Base-by-base conservation (phyloP, 1,284 basidiomycete species). In the Gymnopus androsaceus region DNA sequence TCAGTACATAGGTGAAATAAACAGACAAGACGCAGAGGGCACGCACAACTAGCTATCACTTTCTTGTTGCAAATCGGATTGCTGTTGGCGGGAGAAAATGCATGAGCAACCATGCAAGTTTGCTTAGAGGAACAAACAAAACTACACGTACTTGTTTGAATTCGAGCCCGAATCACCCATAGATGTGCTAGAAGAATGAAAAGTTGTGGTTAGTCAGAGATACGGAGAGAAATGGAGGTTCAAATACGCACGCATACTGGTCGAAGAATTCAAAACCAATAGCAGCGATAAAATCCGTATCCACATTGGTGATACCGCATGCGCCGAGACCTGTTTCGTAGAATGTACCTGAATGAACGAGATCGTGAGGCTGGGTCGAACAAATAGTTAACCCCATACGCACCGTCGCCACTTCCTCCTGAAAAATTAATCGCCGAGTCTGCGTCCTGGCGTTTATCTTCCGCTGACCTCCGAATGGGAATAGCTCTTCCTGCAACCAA, bases 201-300 rank as follows among this genome's bases (percentile, higher is more conserved):
- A n/a, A n/a, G n/a, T n/a, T n/a, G n/a, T 34, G n/a, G 34, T 41
- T 56, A 55, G 60, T 37, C n/a, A n/a, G 44, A 46, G 37, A 64
- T 45, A n/a, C 21, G 41, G 27, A 31, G 42, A 31, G 19, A 12
- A 5, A 19, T 28, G 36, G 15, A 30, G n/a, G n/a, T 21, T 36
- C 2, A 37, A 7, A n/a, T 15, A 62, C 68, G 41, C 30, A 69
- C 67, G 69, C 68, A 63, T 64, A 71, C 30, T 49, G 65, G 59
- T 73, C 68, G 61, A 67, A 75, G 33, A 71, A 42, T 1, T 56
- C 48, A 30, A 66, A 46, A 7, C 69, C 69, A 23, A 72, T 67
- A 5, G 74, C 74, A 11, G 65, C 71, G 56, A 74, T 69, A 47
- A 67, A 63, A 17, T 75, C 66, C n/a, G n/a, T n/a, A n/a, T n/a